These are phyloP conservation scores for Candida pini DNA, from an alignment of 805 yeast genomes.

Conservation along the genomic window DNA sequence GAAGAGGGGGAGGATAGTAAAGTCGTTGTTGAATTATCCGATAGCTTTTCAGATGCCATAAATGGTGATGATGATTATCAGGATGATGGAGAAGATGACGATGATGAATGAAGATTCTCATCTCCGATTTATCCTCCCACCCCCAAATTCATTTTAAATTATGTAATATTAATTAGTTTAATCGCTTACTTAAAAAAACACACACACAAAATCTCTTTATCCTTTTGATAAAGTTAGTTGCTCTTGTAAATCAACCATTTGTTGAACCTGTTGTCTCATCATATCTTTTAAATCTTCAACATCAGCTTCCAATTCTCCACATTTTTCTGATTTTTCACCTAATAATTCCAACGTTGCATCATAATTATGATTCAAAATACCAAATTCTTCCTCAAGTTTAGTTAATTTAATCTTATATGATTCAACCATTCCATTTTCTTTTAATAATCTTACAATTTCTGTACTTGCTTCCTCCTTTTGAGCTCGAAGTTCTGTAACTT, in stretches of 20 bases:
- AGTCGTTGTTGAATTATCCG: not conserved
- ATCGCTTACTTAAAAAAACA: not conserved
- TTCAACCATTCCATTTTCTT: constrained; percentile 44
- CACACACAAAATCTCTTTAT: not conserved
- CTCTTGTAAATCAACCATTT: constrained; percentile 63
- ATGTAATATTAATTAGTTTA: too few species aligned
- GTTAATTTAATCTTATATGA: constrained; percentile 24
- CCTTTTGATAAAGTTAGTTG: constrained; percentile 3
- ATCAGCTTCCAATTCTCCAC: constrained; percentile 82
- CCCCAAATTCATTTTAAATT: too few species aligned
- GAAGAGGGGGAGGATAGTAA: not conserved
- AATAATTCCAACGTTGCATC: constrained; percentile 59
- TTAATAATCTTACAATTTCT: constrained; percentile 57
- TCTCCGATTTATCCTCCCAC: too few species aligned
- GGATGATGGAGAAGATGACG: constrained; percentile 75
- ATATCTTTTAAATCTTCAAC: constrained; percentile 84
- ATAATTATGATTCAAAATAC: constrained; percentile 16
- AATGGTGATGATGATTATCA: constrained; percentile 82
- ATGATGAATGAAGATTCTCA: constrained; percentile 58
- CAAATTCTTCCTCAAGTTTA: constrained; percentile 15
- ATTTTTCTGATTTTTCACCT: constrained; percentile 84
- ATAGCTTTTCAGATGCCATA: not conserved
- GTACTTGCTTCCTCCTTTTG: constrained; percentile 65
- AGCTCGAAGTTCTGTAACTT: constrained; percentile 42
- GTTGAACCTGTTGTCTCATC: constrained; percentile 79